Evolutionary conservation across 345 rosid genomes (phyloP).

Genomic region (Bruguiera sexangula): DNA sequence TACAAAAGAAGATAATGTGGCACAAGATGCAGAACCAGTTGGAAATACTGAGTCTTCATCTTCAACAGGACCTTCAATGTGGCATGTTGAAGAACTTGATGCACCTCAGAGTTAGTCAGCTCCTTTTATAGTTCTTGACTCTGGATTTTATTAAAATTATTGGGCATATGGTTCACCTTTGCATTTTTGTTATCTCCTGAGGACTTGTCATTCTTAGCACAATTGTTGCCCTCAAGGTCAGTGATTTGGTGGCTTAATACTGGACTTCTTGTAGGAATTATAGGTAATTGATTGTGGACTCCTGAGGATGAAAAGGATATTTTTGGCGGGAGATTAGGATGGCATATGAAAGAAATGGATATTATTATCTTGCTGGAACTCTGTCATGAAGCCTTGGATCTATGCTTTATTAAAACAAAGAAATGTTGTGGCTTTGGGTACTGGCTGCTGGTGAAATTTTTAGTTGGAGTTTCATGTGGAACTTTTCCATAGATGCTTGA

Average conservation of each 20-base stretch:
- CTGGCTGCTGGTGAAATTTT: neutral
- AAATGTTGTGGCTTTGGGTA: neutral
- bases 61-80: constrained; percentile 35
- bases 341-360: neutral
- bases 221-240: neutral
- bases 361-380: neutral
- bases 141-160: neutral
- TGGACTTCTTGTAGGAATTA: neutral
- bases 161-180: too few relatives aligned
- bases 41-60: constrained; percentile 31
- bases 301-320: neutral
- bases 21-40: constrained; percentile 29
- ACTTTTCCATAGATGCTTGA: neutral
- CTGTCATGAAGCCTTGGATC: neutral
- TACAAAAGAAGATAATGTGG: constrained; percentile 30
- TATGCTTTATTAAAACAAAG: too few relatives aligned
- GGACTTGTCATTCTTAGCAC: too few relatives aligned
- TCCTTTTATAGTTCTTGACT: constrained; percentile 13
- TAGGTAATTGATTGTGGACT: neutral
- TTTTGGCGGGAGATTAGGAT: neutral
- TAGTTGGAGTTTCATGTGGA: neutral
- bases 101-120: constrained; percentile 70
- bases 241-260: neutral
- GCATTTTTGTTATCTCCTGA: too few relatives aligned
- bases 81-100: constrained; percentile 58